A percentile compares a stretch with the other conserved stretches of the same genome.
Evolutionary conservation across 352 stramenopile genomes (phyloP).

Genomic region (Globisporangium alternatum): DNA sequence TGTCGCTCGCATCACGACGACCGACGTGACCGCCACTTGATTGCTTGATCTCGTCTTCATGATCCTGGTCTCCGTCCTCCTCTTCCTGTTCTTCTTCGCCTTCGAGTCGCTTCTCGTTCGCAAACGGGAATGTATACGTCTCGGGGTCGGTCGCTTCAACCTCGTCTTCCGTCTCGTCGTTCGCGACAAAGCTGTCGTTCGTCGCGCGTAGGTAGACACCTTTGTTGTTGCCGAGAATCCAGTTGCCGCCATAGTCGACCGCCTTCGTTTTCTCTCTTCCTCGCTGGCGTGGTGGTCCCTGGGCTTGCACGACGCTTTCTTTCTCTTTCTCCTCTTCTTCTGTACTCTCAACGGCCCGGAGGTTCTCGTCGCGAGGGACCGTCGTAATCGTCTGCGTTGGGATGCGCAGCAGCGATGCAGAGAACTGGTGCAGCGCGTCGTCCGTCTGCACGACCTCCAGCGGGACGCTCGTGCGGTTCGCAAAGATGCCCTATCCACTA

Average conservation of each 20-base stretch:
- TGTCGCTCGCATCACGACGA: neutral
- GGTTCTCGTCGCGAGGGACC: constrained; percentile 57
- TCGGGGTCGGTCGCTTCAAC: constrained; percentile 32
- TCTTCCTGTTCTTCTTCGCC: constrained; percentile 4
- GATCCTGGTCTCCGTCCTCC: neutral
- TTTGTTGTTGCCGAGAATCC: constrained; percentile 80
- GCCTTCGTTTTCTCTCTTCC: neutral
- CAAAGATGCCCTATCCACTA: constrained; percentile 39
- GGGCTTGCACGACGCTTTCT: neutral
- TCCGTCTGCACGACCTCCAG: constrained; percentile 59
- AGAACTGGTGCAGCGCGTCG: constrained; percentile 60
- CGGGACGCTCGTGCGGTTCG: constrained; percentile 25
- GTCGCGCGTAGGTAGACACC: constrained; percentile 71
- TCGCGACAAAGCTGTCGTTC: constrained; percentile 63
- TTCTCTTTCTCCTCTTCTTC: constrained; percentile 25
- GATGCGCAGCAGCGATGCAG: constrained; percentile 60
- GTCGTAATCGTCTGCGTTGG: constrained; percentile 79
- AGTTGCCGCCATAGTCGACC: constrained; percentile 61
- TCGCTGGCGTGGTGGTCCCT: neutral
- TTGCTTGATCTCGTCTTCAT: constrained; percentile 10
- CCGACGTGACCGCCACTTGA: neutral
- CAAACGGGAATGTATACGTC: constrained; percentile 50
- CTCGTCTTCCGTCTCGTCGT: constrained; percentile 64
- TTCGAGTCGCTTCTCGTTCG: constrained; percentile 23
- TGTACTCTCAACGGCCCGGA: constrained; percentile 16